Evolutionary conservation across 75 land plant genomes (phyloP).

Genomic region (Pinus albicaulis): DNA sequence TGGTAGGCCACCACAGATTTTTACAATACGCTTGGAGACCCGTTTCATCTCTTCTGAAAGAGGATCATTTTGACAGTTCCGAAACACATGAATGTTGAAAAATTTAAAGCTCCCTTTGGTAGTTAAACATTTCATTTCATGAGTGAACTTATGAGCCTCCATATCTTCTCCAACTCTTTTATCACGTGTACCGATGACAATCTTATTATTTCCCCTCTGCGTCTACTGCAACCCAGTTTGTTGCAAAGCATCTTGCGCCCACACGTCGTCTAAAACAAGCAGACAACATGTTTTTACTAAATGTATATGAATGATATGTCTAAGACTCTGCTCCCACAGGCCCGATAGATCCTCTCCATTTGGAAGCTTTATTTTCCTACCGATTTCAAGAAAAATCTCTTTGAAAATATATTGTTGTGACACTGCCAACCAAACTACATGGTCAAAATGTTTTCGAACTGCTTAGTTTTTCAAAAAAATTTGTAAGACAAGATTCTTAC

Average conservation of each 20-base stretch:
- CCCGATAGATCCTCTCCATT: no score
- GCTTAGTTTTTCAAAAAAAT: no score
- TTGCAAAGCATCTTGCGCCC: background rate
- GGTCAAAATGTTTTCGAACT: no score
- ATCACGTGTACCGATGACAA: background rate
- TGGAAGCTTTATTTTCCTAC: no score
- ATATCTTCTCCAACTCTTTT: background rate
- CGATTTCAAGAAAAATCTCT: no score
- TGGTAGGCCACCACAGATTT: background rate
- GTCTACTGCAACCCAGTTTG: background rate
- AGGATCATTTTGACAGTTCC: background rate
- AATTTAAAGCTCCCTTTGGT: background rate
- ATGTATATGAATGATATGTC: no score
- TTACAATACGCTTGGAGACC: background rate
- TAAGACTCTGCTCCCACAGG: no score
- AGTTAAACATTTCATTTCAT: background rate
- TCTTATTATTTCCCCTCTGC: background rate
- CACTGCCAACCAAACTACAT: no score
- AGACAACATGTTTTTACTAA: background rate
- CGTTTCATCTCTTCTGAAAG: background rate
- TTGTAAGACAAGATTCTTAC: no score
- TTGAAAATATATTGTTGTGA: no score
- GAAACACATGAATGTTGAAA: background rate
- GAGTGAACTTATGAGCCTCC: background rate
- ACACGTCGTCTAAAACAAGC: conserved; percentile 1